Percentiles rank a stretch among this genome's conserved stretches.
Conservation (phyloP, 257 asterid species). For the Nicotiana undulata region DNA sequence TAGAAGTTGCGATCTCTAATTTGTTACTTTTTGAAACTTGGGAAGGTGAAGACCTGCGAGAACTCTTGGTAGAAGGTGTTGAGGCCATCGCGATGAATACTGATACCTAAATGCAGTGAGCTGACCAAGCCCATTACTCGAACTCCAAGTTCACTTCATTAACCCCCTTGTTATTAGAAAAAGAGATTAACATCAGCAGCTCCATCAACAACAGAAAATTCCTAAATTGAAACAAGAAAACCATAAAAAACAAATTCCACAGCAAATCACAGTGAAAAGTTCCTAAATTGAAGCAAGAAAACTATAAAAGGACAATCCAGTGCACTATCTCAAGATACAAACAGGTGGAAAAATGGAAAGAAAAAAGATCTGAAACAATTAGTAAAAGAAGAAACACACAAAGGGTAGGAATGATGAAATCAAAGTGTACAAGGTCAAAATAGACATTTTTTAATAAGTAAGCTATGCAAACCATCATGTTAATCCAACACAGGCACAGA, state of each 20-base stretch:
- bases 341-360: background rate
- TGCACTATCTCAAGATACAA: conserved; percentile 3
- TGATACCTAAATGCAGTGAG: conserved; percentile 10
- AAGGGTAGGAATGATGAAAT: background rate
- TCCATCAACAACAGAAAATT: conserved; percentile 31
- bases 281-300: background rate
- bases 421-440: conserved; percentile 3
- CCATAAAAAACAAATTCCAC: background rate
- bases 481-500: conserved; percentile 1
- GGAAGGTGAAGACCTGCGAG: conserved; percentile 15
- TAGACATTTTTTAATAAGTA: background rate
- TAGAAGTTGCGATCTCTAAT: conserved; percentile 13
- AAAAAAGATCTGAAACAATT: conserved; percentile 3
- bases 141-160: background rate
- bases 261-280: background rate
- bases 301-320: background rate
- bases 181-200: conserved; percentile 27
- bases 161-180: conserved; percentile 15
- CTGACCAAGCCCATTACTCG: conserved; percentile 16
- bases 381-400: conserved; percentile 1
- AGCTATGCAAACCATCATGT: background rate
- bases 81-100: conserved; percentile 41
- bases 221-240: conserved; percentile 8
- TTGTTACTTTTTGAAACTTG: conserved; percentile 23
- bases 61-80: conserved; percentile 25